Evolutionary conservation across 345 rosid species (phyloP), one percentile per base, ranked within the genome.

Genomic region (Acer saccharum): DNA sequence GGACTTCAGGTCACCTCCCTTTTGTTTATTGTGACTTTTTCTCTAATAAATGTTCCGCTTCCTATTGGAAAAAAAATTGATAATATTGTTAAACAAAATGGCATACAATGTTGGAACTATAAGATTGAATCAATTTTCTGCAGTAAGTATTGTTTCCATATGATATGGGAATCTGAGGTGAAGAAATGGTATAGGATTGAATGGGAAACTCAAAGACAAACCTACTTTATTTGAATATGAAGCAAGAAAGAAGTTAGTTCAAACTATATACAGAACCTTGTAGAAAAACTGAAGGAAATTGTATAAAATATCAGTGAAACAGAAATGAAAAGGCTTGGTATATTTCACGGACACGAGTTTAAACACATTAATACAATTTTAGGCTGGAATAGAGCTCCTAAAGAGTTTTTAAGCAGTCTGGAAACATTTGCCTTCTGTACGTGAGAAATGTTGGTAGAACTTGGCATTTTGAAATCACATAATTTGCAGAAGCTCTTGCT

Each of bases 391-490:
- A 17, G n/a, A 54, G n/a, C n/a, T 54, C n/a, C 16, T 54, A 54
- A 54, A 16, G 58, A 44, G 13, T 10, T 43, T 67, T 18, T 67
- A 39, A 39, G 71, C 54, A 41, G 54, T 67, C 44, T 10, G 2
- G 10, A 20, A 41, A 41, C 18, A 21, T 9, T 43, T 0, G 10
- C 23, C 13, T n/a, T 11, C 23, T 41, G 18, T n/a, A 39, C 4
- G 27, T 23, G 20, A 20, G 52, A 67, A 41, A 35, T 66, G 46
- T 17, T 67, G 10, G 50, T n/a, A n/a, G 52, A 21, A 41, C 50
- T n/a, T 69, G 16, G 69, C 60, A 13, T 66, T 72, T 46, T 66
- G 6, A 17, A 65, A 72, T 58, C 46, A 50, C 29, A 39, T 35
- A 39, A n/a, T 61, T 67, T 39, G 6, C 48, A 18, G 41, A 29